A percentile compares a stretch with the other conserved stretches of the same genome.
Conservation (phyloP, 345 rosid species). For the Leavenworthia alabamica region DNA sequence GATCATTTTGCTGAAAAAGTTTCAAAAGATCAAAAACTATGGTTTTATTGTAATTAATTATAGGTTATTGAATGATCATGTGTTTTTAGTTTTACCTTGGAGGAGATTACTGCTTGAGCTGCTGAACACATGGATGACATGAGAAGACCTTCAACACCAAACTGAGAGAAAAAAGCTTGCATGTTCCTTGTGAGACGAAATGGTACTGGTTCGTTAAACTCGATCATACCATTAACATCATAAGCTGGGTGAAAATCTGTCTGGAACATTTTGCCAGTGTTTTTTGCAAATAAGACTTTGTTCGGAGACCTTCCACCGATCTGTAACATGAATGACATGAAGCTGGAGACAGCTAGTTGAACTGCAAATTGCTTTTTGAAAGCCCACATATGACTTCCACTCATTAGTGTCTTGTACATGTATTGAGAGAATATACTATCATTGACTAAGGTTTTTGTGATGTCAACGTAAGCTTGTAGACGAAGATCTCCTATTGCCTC, state of each 20-base stretch:
- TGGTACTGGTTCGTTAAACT: conserved; percentile 89
- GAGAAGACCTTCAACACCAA: conserved; percentile 93
- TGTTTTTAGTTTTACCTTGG: too few relatives aligned
- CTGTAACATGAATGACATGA: conserved; percentile 97
- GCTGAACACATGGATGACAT: conserved; percentile 94
- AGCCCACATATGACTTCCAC: conserved; percentile 95
- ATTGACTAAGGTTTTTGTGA: conserved; percentile 62
- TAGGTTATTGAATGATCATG: too few relatives aligned
- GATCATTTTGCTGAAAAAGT: conserved; percentile 84
- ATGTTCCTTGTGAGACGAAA: conserved; percentile 97
- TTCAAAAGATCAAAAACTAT: too few relatives aligned
- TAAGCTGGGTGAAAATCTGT: conserved; percentile 98
- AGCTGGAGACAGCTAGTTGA: conserved; percentile 94
- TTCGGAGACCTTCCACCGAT: conserved; percentile 97
- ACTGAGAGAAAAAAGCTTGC: conserved; percentile 93
- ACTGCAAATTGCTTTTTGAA: conserved; percentile 95
- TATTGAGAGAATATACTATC: conserved; percentile 90
- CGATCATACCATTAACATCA: conserved; percentile 80
- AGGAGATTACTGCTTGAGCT: conserved; percentile 84
- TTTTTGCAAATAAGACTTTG: conserved; percentile 91
- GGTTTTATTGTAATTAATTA: too few relatives aligned
- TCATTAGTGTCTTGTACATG: conserved; percentile 86
- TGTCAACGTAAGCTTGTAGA: conserved; percentile 77
- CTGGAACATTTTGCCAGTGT: conserved; percentile 95
- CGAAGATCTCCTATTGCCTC: conserved; percentile 93